Conservation (phyloP, 352 stramenopile species). For the Thalassiosira exigua region DNA sequence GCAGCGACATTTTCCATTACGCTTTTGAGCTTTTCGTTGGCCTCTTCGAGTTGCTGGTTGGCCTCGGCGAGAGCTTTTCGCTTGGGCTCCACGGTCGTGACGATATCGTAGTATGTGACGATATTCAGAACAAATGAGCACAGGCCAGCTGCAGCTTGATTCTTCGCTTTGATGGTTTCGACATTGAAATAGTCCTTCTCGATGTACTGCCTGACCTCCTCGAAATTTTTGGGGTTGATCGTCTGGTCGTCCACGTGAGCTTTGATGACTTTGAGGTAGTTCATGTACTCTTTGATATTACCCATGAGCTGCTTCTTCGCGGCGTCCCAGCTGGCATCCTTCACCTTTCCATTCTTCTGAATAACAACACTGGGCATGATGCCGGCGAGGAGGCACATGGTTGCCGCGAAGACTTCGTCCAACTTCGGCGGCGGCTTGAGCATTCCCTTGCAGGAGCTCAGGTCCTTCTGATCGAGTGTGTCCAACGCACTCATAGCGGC, state of each 20-base stretch:
- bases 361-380: constrained; percentile 93
- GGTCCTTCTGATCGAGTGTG: constrained; percentile 93
- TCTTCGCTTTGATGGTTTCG: constrained; percentile 96
- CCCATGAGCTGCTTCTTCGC: constrained; percentile 95
- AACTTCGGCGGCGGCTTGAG: constrained; percentile 93
- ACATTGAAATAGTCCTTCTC: constrained; percentile 92
- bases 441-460: constrained; percentile 95
- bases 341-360: constrained; percentile 94
- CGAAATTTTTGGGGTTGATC: constrained; percentile 94
- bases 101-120: constrained; percentile 97
- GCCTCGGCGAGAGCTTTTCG: constrained; percentile 95
- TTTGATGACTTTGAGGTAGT: constrained; percentile 94
- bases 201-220: constrained; percentile 90
- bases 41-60: constrained; percentile 88
- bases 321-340: constrained; percentile 95
- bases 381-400: constrained; percentile 94
- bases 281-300: constrained; percentile 98
- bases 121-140: constrained; percentile 98
- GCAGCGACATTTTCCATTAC: constrained; percentile 92
- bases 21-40: constrained; percentile 89
- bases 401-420: constrained; percentile 93
- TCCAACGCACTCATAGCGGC: constrained; percentile 93
- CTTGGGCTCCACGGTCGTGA: constrained; percentile 96
- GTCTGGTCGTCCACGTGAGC: constrained; percentile 90
- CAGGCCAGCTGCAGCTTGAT: constrained; percentile 93